Evolutionary conservation across 2,329 filamentous ascomycete genomes (phyloP).

Genomic region (Cladosporium sp.): DNA sequence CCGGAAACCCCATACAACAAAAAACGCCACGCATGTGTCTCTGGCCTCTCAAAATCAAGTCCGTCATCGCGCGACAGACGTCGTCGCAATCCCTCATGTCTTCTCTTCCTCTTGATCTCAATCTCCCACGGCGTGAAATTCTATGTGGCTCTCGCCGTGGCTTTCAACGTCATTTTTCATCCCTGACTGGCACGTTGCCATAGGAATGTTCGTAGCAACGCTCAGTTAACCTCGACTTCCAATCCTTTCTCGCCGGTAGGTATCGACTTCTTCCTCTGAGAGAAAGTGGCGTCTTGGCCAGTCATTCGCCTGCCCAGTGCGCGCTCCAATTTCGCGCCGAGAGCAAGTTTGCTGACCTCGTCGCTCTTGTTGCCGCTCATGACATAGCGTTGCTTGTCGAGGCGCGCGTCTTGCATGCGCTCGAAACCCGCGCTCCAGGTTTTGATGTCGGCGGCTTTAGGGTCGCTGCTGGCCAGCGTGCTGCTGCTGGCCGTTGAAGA

Average conservation of each 20-base stretch:
- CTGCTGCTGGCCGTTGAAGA: conserved; percentile 22
- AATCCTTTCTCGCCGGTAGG: conserved; percentile 7
- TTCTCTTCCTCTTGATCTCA: too few relatives aligned
- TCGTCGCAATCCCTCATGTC: background rate
- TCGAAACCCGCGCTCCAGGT: conserved; percentile 76
- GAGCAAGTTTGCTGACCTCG: conserved; percentile 77
- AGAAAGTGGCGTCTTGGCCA: conserved; percentile 82
- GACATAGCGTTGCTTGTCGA: conserved; percentile 75
- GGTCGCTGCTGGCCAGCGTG: conserved; percentile 36
- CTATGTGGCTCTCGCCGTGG: background rate
- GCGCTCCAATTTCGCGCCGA: conserved; percentile 85
- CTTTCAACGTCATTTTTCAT: background rate
- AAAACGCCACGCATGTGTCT: background rate
- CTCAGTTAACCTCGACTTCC: conserved; percentile 10
- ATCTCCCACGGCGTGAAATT: too few relatives aligned
- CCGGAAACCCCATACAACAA: background rate
- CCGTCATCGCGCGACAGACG: background rate
- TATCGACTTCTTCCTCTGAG: conserved; percentile 27
- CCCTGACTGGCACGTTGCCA: too few relatives aligned
- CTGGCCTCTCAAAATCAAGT: background rate
- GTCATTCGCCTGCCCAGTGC: conserved; percentile 83
- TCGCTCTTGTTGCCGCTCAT: conserved; percentile 76
- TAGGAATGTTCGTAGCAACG: background rate
- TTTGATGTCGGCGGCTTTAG: conserved; percentile 61
- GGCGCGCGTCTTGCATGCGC: conserved; percentile 84